Evolutionary conservation across 192 early-diverging fungal genomes (phyloP), one percentile per base, ranked within the genome.

Genomic region (Spinellus fusiger): DNA sequence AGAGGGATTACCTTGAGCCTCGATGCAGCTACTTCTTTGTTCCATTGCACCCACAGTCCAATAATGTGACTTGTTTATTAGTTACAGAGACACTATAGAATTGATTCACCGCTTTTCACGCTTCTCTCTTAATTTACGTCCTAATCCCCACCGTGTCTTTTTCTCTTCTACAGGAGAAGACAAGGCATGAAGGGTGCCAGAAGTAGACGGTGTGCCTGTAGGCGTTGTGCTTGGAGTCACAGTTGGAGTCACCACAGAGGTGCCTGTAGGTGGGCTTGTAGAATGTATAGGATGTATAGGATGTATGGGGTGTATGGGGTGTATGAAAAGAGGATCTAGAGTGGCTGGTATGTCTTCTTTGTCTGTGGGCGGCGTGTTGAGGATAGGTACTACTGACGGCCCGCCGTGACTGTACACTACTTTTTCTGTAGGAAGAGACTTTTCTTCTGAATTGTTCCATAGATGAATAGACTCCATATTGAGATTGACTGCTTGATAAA

Each of bases 401-500:
- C 40, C 18, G 40, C 40, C 40, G 40, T 44, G 13, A 18, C 40
- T 44, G 40, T 44, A 44, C 15, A 44, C 40, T 44, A n/a, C 18
- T 44, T 44, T 18, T 44, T 44, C 40, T 44, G 40, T 18, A 12
- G 13, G 3, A 3, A 47, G 10, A 29, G 35, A n/a, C 28, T 38
- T 61, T 52, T 5, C 51, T 12, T 61, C 6, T 18, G 18, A 1
- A 31, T 27, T 25, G 53, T 62, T 54, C 9, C 34, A 40, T 25
- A 68, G 50, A 26, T 60, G 31, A 12, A 65, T 53, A 27, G 44
- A 25, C 38, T 71, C 69, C 57, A 70, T 61, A 48, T 46, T 64
- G 0, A 71, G 31, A 51, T 71, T 54, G 0, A 65, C 57, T 13
- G 84, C 80, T 64, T 92, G 88, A 61, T 92, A 92, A 56, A 92